Base-by-base conservation (phyloP, 306 rosid species). In the Malus orientalis region DNA sequence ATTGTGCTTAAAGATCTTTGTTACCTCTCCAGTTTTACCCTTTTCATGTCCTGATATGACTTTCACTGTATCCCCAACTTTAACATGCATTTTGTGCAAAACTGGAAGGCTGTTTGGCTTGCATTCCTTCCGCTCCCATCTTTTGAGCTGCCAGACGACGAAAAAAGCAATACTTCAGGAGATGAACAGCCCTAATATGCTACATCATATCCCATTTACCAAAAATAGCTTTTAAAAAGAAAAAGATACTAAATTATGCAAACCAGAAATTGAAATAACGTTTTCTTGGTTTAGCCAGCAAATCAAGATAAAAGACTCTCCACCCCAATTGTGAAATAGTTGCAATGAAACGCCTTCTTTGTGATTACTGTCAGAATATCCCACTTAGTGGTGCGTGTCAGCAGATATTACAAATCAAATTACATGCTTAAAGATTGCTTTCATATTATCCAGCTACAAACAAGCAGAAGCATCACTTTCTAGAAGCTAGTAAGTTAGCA, bases 101-200 rank as follows among this genome's bases (percentile, higher is more conserved):
- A 91, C 51, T 3, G 97, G 99, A 76, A 95, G 93, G 76, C 98
- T 84, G 87, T 92, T 95, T 67, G 97, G 93, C 87, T 95, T 95
- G 70, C 99, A 92, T 70, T 95, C 90, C 86, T 91, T 91, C 73
- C 97, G 84, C 83, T 95, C 98, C 98, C 99, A 95, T 78, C 79
- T 88, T 79, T 88, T 92, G 61, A 89, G 80, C 99, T 95, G 96
- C 71, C 84, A 38, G 36, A 78, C 57, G 44, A 78, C 23, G n/a
- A 70, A 67, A 79, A 78, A 22, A 25, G 47, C 15, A 78, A 47
- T 29, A 63, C 71, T 49, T 70, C 61, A 80, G 51, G 42, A 60
- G 3, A 9, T 47, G 80, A 60, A 36, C 18, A 19, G n/a, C 42
- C 51, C 19, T 45, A 69, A 30, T 58, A 68, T 57, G 53, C 27